Evolutionary conservation across 139 green algal genomes (phyloP).

Genomic region (Trebouxia sp.): DNA sequence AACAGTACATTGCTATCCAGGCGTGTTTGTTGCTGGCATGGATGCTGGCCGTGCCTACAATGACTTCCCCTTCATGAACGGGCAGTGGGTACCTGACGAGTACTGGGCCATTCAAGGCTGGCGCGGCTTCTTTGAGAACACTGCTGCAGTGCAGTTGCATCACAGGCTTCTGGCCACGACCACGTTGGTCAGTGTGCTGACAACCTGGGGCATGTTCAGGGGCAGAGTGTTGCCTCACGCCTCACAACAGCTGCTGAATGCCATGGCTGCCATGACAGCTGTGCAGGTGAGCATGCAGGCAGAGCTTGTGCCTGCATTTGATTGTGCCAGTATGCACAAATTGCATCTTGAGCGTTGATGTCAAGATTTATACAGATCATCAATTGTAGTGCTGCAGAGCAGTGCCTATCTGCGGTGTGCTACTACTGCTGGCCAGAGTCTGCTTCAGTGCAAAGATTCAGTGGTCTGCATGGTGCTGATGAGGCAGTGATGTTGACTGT

Average conservation of each 20-base stretch:
- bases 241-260: constrained; percentile 44
- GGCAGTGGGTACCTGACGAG: constrained; percentile 81
- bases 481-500: not conserved
- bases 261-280: constrained; percentile 55
- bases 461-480: too few species aligned
- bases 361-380: not conserved
- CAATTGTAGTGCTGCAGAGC: not conserved
- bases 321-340: not conserved
- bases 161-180: constrained; percentile 80
- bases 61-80: constrained; percentile 96
- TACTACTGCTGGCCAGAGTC: too few species aligned
- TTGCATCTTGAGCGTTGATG: not conserved
- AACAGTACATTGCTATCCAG: constrained; percentile 38
- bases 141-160: constrained; percentile 91
- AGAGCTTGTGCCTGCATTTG: not conserved
- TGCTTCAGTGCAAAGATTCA: too few species aligned
- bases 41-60: constrained; percentile 96
- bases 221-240: constrained; percentile 54
- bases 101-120: constrained; percentile 72
- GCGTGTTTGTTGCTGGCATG: constrained; percentile 86
- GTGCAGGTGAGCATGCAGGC: constrained; percentile 44
- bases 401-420: too few species aligned
- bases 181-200: constrained; percentile 63
- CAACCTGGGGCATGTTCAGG: constrained; percentile 54
- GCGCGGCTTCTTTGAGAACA: constrained; percentile 96